Evolutionary conservation across 176 grass and related monocot species (phyloP).

Genomic region (Rhynchospora tenuis): DNA sequence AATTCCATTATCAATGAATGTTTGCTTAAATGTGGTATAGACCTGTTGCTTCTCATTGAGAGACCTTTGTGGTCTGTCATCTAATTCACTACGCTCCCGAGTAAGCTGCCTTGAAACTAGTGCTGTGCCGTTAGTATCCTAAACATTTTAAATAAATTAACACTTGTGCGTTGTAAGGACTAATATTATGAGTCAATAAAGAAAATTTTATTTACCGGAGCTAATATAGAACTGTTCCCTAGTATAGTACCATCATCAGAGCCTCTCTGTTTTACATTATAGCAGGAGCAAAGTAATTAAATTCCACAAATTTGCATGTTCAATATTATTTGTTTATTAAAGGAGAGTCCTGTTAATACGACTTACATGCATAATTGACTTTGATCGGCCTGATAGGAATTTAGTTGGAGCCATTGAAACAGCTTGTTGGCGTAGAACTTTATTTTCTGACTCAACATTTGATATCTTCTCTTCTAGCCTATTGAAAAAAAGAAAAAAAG

Average conservation of each 20-base stretch:
- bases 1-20: not conserved
- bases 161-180: not conserved
- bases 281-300: conserved; percentile 26
- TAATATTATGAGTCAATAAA: not conserved
- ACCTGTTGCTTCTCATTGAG: conserved; percentile 99
- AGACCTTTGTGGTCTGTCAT: conserved; percentile 91
- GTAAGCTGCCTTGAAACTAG: conserved; percentile 32
- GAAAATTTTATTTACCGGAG: conserved; percentile 44
- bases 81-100: conserved; percentile 71
- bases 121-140: conserved; percentile 56
- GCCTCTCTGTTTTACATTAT: conserved; percentile 62
- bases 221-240: conserved; percentile 42
- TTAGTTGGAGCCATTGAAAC: conserved; percentile 92
- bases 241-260: conserved; percentile 58
- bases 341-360: not conserved
- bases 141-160: conserved; percentile 17
- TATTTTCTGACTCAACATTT: conserved; percentile 99
- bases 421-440: conserved; percentile 98
- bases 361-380: conserved; percentile 83
- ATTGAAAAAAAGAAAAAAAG: conserved; percentile 30
- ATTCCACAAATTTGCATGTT: not conserved
- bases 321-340: not conserved
- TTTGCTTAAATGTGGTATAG: conserved; percentile 8
- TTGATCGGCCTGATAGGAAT: conserved; percentile 84
- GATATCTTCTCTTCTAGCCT: conserved; percentile 96